Evolutionary conservation across 2,329 filamentous ascomycete genomes (phyloP).

Genomic region (Chrysoporthe cubensis): DNA sequence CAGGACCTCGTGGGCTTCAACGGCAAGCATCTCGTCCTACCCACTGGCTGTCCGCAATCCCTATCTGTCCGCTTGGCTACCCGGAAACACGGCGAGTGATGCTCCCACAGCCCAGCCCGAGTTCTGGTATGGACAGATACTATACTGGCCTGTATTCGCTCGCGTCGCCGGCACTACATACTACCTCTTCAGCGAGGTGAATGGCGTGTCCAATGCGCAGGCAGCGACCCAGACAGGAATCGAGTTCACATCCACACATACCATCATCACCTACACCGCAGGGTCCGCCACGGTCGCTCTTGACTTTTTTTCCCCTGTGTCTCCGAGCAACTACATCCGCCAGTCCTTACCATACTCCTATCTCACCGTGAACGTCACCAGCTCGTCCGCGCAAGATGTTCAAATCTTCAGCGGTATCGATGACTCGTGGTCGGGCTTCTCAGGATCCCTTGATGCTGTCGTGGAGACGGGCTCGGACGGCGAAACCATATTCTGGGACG

Average conservation of each 20-base stretch:
- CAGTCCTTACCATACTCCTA: slow-evolving; percentile 43
- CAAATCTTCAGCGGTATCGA: slow-evolving; percentile 42
- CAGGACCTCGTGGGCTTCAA: neutral
- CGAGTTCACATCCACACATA: slow-evolving; percentile 39
- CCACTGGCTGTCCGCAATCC: slow-evolving; percentile 38
- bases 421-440: slow-evolving; percentile 38
- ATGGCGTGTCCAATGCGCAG: slow-evolving; percentile 26
- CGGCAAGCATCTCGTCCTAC: slow-evolving; percentile 20
- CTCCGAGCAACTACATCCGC: slow-evolving; percentile 36
- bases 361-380: slow-evolving; percentile 34
- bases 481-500: slow-evolving; percentile 23
- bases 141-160: slow-evolving; percentile 40
- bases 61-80: slow-evolving; percentile 41
- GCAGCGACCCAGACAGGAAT: slow-evolving; percentile 31
- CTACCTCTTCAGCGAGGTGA: slow-evolving; percentile 37
- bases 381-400: slow-evolving; percentile 25
- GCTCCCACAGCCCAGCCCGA: slow-evolving; percentile 35
- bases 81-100: slow-evolving; percentile 34
- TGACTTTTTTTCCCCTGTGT: slow-evolving; percentile 42
- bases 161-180: slow-evolving; percentile 38
- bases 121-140: slow-evolving; percentile 39
- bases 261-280: slow-evolving; percentile 35
- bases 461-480: slow-evolving; percentile 8
- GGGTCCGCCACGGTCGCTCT: slow-evolving; percentile 35
- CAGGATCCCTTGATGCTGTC: neutral